Base-by-base conservation (phyloP, 1,284 basidiomycete species). In the Pterulicium gracile region DNA sequence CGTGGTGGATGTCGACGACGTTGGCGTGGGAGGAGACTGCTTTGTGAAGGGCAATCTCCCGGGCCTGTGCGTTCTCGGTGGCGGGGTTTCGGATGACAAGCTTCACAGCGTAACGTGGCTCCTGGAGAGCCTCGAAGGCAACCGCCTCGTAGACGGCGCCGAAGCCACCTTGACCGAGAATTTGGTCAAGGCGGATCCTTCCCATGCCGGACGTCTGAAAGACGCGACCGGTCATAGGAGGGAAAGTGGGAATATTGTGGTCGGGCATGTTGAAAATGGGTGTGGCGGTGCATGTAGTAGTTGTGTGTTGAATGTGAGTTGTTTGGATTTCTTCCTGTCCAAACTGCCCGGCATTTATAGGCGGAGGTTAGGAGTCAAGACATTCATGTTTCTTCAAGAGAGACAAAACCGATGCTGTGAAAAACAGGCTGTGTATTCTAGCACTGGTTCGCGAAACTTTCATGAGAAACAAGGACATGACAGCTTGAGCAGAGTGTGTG, bases 1-100 rank as follows among this genome's bases (percentile, higher is more conserved):
- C 72, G 50, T 73, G 72, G 62, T 81, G 74, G 42, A 85, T 64
- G 17, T 75, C 73, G 52, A 84, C 75, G 55, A 88, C 73, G 57
- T 77, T 76, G n/a, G 77, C 74, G 53, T 71, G 69, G 42, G 52
- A 61, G n/a, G 73, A 75, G 56, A 85, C 82, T 23, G 73, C 68
- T 59, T 81, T 75, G 58, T 72, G 69, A 39, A 85, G 56, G 70
- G 64, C 54, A 63, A 70, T 44, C 43, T 54, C 53, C 34, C 43
- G 46, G 5, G 34, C 19, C 36, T 51, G 49, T 2, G 41, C 45
- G 0, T 45, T 46, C 12, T 43, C 44, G 7, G 48, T 48, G 4
- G n/a, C 45, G n/a, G 27, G 24, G 18, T 42, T 13, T 42, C 49
- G 44, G 7, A 35, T 45, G 10, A 14, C 48, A 44, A 54, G 49